Conservation (phyloP, 805 yeast genomes). For the Kodamaea hsintzibuensis region DNA sequence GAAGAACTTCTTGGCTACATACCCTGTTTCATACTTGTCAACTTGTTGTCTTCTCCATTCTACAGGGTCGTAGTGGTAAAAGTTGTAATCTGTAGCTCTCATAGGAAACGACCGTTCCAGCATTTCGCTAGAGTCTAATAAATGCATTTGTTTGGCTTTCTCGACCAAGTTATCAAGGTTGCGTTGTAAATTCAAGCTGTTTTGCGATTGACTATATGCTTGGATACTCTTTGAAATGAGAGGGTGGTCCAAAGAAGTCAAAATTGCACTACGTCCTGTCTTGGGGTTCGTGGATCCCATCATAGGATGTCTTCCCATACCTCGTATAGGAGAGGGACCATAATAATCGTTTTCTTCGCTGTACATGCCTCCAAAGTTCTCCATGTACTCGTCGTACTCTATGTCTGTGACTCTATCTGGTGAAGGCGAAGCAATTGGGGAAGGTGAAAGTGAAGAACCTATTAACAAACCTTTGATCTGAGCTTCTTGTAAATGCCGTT, state of each 20-base stretch:
- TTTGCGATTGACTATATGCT: constrained; percentile 10
- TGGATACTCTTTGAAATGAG: constrained; percentile 10
- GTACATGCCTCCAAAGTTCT: constrained; percentile 3
- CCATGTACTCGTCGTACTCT: constrained; percentile 6
- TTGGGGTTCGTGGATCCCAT: neutral
- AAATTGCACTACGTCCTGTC: constrained; percentile 8
- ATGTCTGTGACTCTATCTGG: neutral
- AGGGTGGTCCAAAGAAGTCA: constrained; percentile 11
- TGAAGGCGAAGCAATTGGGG: neutral
- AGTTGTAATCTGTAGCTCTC: constrained; percentile 1
- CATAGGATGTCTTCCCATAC: constrained; percentile 1
- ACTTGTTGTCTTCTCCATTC: constrained; percentile 6
- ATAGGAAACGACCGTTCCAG: constrained; percentile 1
- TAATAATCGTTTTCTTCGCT: neutral
- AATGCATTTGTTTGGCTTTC: neutral
- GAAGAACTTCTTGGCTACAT: constrained; percentile 7
- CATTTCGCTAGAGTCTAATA: constrained; percentile 1
- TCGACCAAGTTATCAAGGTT: constrained; percentile 1
- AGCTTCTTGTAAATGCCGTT: neutral
- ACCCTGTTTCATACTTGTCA: constrained; percentile 2
- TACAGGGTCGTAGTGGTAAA: constrained; percentile 5
- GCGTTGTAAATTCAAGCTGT: neutral
- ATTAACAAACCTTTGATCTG: neutral
- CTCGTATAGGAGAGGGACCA: neutral
- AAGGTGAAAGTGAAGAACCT: neutral